Evolutionary conservation across 129 eudicot genomes (phyloP).

Genomic region (Smallanthus sonchifolius): DNA sequence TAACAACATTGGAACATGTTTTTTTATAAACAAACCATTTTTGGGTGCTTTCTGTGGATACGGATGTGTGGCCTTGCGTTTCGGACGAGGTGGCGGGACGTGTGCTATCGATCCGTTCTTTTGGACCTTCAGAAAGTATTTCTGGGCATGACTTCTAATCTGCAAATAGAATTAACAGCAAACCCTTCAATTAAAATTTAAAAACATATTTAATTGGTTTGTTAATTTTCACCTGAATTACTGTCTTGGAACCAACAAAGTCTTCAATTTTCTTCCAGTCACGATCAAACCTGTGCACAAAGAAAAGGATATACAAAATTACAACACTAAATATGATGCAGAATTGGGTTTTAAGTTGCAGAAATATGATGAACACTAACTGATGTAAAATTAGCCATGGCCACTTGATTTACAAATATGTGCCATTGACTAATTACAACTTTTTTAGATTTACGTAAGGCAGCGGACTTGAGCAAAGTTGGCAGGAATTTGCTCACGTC

Average conservation of each 20-base stretch:
- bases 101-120: constrained; percentile 92
- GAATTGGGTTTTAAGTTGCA: neutral
- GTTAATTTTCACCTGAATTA: constrained; percentile 70
- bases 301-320: neutral
- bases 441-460: too few relatives aligned
- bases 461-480: too few relatives aligned
- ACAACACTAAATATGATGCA: neutral
- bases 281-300: constrained; percentile 75
- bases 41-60: constrained; percentile 95
- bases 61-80: constrained; percentile 96
- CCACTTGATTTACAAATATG: too few relatives aligned
- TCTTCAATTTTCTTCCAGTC: constrained; percentile 99
- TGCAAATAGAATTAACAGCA: constrained; percentile 25
- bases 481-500: too few relatives aligned
- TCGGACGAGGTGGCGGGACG: constrained; percentile 99
- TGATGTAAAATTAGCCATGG: too few relatives aligned
- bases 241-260: constrained; percentile 94
- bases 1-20: too few relatives aligned
- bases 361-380: too few relatives aligned
- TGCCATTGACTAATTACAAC: too few relatives aligned
- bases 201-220: neutral
- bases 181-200: neutral
- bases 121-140: constrained; percentile 93
- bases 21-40: constrained; percentile 51
- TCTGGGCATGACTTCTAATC: constrained; percentile 98